Evolutionary conservation across 192 early-diverging fungal species (phyloP).

Genomic region (Powellomyces hirtus): DNA sequence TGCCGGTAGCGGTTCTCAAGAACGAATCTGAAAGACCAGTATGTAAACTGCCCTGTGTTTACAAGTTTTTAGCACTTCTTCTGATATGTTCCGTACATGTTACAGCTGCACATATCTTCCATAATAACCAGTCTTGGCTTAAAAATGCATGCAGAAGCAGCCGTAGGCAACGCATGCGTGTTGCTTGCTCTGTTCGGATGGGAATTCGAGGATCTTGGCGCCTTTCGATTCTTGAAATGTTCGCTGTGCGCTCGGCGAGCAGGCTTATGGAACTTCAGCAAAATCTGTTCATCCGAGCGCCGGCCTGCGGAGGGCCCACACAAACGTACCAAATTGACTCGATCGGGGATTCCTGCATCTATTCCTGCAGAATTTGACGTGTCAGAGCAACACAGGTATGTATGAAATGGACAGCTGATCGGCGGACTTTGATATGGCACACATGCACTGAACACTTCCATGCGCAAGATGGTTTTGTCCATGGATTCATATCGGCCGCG

Average conservation of each 20-base stretch:
- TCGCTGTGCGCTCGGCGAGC: conserved; percentile 2
- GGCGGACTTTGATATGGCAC: neutral
- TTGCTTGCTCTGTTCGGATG: conserved; percentile 13
- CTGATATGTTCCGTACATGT: too few relatives aligned
- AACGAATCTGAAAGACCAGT: neutral
- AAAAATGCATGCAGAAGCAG: neutral
- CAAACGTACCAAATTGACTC: neutral
- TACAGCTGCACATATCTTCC: neutral
- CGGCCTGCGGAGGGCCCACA: neutral
- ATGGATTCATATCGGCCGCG: neutral
- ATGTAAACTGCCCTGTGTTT: too few relatives aligned
- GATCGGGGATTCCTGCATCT: neutral
- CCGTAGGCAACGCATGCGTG: neutral
- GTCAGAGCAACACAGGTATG: conserved; percentile 6
- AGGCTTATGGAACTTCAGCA: conserved; percentile 14
- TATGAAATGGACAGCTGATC: neutral
- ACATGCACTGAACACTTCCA: neutral
- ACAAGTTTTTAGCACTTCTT: too few relatives aligned
- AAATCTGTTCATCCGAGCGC: neutral
- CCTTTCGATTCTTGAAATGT: neutral
- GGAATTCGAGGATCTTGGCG: neutral
- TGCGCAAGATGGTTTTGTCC: conserved; percentile 11
- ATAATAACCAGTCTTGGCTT: neutral
- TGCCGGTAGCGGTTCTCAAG: neutral
- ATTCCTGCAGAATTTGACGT: neutral